Evolutionary conservation across 78 protist genomes (phyloP).

Genomic region (Carpediemonas membranifera): DNA sequence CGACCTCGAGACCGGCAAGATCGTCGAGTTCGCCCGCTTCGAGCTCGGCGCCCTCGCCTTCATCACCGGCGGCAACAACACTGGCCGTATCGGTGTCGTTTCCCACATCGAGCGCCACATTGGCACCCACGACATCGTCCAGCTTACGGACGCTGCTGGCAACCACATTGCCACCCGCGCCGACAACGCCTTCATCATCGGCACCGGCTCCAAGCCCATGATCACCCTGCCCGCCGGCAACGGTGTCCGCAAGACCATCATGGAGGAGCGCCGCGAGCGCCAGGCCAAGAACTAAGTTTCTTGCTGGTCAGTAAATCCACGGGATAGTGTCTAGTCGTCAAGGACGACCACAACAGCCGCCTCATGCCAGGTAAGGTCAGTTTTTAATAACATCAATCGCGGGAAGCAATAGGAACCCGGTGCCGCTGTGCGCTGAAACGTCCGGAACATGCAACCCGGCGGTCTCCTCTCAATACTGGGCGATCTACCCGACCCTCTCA

Average conservation of each 20-base stretch:
- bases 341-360: no score
- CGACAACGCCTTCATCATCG: constrained; percentile 90
- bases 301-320: no score
- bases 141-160: constrained; percentile 69
- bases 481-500: no score
- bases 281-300: no score
- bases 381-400: no score
- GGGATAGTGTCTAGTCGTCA: no score
- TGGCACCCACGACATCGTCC: constrained; percentile 92
- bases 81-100: constrained; percentile 86
- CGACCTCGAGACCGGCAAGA: constrained; percentile 61
- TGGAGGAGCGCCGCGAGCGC: constrained; percentile 61
- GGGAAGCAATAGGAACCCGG: no score
- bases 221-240: constrained; percentile 83
- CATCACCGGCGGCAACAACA: no score
- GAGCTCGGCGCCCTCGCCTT: constrained; percentile 64
- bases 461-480: no score
- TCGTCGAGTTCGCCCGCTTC: constrained; percentile 41
- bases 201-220: constrained; percentile 63
- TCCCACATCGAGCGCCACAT: constrained; percentile 68
- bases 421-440: no score
- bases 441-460: no score
- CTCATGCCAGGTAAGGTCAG: no score
- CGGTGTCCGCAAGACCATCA: constrained; percentile 68
- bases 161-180: constrained; percentile 85